phyloP scores from a whole-genome alignment of 116 monocot species.

The Posidonia oceanica region DNA sequence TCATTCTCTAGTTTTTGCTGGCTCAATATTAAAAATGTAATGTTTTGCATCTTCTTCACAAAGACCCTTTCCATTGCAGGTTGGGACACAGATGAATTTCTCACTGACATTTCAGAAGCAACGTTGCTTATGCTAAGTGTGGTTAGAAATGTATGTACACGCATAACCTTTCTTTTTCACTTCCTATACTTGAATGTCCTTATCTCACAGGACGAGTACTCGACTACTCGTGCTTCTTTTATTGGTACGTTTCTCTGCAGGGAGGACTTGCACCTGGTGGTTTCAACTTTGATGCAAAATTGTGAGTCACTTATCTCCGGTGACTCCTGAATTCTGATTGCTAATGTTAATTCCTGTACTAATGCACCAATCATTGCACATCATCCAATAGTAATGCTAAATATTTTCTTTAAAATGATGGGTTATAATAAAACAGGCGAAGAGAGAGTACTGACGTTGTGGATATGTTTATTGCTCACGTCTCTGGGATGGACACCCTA shows the following conservation, averaged over 20 bases:
- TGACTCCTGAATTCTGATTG: neutral
- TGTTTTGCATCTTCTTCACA: neutral
- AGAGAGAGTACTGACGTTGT: conserved; percentile 98
- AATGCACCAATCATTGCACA: too few species aligned
- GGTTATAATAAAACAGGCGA: conserved; percentile 30
- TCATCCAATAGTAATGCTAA: too few species aligned
- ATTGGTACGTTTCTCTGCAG: conserved; percentile 12
- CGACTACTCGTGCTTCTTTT: neutral
- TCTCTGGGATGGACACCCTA: conserved; percentile 92
- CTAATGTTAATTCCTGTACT: neutral
- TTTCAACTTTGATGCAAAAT: conserved; percentile 96
- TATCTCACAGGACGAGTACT: neutral
- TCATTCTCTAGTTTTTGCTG: neutral
- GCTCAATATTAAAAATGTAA: neutral
- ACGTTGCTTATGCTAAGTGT: conserved; percentile 94
- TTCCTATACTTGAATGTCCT: too few species aligned
- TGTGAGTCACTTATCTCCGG: conserved; percentile 29
- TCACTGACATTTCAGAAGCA: conserved; percentile 84
- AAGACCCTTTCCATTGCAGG: conserved; percentile 25
- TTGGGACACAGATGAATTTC: conserved; percentile 98
- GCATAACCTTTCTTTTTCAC: too few species aligned
- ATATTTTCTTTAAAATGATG: neutral
- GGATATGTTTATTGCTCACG: conserved; percentile 88
- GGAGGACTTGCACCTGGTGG: conserved; percentile 97
- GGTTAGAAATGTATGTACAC: conserved; percentile 76